Evolutionary conservation across 176 grass and related monocot genomes (phyloP), one percentile per base, ranked within the genome.

Genomic region (Rhynchospora tenuis): DNA sequence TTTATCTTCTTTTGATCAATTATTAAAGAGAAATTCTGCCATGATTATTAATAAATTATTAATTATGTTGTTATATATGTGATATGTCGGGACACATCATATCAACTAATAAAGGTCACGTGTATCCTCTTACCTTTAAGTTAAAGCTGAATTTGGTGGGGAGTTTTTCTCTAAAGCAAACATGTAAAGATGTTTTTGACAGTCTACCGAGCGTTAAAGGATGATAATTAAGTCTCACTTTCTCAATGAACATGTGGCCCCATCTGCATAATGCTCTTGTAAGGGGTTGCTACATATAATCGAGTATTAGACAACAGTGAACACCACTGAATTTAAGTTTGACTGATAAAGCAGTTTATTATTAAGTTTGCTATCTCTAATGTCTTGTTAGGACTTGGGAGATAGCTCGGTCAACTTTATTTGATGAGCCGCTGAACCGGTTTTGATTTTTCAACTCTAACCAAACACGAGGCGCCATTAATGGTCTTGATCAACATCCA

Each of bases 151-250:
- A 55, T 77, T 55, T 77, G 73, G 46, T 54, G 45, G 28, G 8
- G 38, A 55, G 17, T 77, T 14, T 77, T 15, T 77, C 47, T 77
- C 71, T 77, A 77, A 52, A 77, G 52, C 9, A 51, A 77, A 28
- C 73, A 13, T 77, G 19, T 15, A 27, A 77, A 77, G 44, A 77
- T 54, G 73, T n/a, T 48, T 28, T 55, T 51, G n/a, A 77, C n/a
- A 68, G 4, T 67, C 4, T 68, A 28, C 31, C 31, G 26, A 29
- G 24, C 63, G 15, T 14, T 4, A 14, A 33, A 65, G 33, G 33
- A 33, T 15, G 61, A 65, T 65, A 0, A 65, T 33, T 28, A 65
- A 65, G 27, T 31, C 27, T 62, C 27, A 65, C 9, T 65, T 65
- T 64, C 22, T 62, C 22, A 23, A 65, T 65, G 16, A 64, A 64